Evolutionary conservation across 495 filamentous ascomycete species (phyloP), one percentile per base, ranked within the genome.

Genomic region (Opeltia flavorubescens): DNA sequence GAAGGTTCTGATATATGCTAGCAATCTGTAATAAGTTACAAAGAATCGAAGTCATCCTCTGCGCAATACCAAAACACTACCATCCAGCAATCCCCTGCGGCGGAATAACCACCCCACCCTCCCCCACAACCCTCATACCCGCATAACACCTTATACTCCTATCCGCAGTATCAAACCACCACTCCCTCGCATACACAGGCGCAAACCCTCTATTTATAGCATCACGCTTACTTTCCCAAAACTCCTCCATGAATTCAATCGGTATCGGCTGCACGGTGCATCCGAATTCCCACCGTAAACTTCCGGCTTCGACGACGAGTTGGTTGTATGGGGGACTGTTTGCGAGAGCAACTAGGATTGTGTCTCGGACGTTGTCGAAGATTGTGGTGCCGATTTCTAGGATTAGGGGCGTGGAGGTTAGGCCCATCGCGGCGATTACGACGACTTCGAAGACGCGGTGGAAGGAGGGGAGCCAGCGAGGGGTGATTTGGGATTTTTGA

Each of bases 81-180:
- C n/a, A n/a, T n/a, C n/a, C n/a, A n/a, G n/a, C n/a, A n/a, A n/a
- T n/a, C n/a, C n/a, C n/a, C n/a, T n/a, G n/a, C n/a, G 51, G 49
- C 58, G 65, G 21, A 52, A 61, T 35, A 60, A 51, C 30, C 50
- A 46, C 47, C 28, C 18, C 29, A 1, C 29, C 47, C 11, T 29
- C 39, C 47, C 28, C 41, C 18, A 36, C 47, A 33, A 49, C 15
- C 40, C 40, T 49, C 29, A 44, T 9, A 6, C 39, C 47, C 18
- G 29, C 40, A 49, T 44, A 49, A 49, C 47, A 49, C 7, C 28
- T 0, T 40, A 26, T 44, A 11, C 2, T 21, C 40, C 9, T 24
- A n/a, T 29, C 20, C 11, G 2, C 29, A 15, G n/a, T 20, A 15
- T 43, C 39, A 23, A 43, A 49, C 38, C 24, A 44, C 47, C 47